Evolutionary conservation across 2,329 filamentous ascomycete species (phyloP).

Genomic region (Penicillium brevicompactum): DNA sequence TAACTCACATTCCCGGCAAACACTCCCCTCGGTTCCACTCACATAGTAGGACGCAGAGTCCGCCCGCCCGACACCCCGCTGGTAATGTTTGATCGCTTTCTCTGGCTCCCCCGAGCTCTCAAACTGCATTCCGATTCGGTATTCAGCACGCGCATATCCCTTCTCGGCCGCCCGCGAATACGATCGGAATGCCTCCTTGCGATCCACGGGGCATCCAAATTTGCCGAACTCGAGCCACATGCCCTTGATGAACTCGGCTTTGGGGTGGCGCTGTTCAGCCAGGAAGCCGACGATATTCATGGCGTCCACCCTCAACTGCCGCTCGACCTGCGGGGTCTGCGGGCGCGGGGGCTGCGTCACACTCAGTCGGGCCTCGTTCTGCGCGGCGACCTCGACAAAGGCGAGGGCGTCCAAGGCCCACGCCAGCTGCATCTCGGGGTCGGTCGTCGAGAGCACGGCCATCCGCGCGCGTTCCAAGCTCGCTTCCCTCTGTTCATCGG

Average conservation of each 20-base stretch:
- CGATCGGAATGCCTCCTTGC: slow-evolving; percentile 87
- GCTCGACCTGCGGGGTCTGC: slow-evolving; percentile 81
- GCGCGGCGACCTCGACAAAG: slow-evolving; percentile 81
- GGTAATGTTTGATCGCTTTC: slow-evolving; percentile 90
- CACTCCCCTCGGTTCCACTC: slow-evolving; percentile 25
- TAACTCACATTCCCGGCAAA: slow-evolving; percentile 3
- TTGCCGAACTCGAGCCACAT: slow-evolving; percentile 99
- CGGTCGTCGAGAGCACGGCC: slow-evolving; percentile 86
- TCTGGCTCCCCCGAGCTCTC: slow-evolving; percentile 90
- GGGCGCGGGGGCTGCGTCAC: slow-evolving; percentile 63
- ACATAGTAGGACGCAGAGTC: slow-evolving; percentile 84
- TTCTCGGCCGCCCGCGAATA: slow-evolving; percentile 85
- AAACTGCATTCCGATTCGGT: slow-evolving; percentile 97
- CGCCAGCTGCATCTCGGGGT: slow-evolving; percentile 92
- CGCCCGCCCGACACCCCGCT: slow-evolving; percentile 72
- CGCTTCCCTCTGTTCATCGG: slow-evolving; percentile 90
- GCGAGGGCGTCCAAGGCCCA: slow-evolving; percentile 93
- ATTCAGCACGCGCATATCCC: slow-evolving; percentile 86
- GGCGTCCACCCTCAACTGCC: slow-evolving; percentile 83
- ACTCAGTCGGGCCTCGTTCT: slow-evolving; percentile 71
- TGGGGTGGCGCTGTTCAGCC: slow-evolving; percentile 87
- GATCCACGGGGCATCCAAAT: slow-evolving; percentile 86
- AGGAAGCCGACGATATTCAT: slow-evolving; percentile 90
- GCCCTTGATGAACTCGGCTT: slow-evolving; percentile 88
- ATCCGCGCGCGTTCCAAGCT: slow-evolving; percentile 82